Percentiles rank a stretch among this genome's conserved stretches.
Evolutionary conservation across 768 basidiomycete genomes (phyloP).

Genomic region (Paxillus rubicundulus): DNA sequence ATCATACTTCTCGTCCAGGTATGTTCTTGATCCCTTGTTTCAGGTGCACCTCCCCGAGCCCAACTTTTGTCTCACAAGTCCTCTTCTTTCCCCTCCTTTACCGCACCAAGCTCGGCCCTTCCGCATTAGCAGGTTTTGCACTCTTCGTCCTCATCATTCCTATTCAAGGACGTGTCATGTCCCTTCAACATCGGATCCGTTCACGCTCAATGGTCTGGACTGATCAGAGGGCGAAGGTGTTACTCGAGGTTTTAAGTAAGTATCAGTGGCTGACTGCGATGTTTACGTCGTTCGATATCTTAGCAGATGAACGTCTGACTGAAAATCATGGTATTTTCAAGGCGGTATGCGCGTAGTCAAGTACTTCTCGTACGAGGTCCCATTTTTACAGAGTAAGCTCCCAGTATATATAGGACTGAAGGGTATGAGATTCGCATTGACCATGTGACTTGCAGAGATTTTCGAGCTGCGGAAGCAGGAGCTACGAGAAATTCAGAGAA

Average conservation of each 20-base stretch:
- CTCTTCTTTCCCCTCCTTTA: no score
- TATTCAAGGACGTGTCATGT: constrained; percentile 63
- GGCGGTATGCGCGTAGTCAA: constrained; percentile 73
- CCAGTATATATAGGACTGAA: not conserved
- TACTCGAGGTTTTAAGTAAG: constrained; percentile 63
- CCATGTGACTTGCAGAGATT: constrained; percentile 42
- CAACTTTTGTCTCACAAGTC: no score
- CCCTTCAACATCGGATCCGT: constrained; percentile 51
- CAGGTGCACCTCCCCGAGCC: no score
- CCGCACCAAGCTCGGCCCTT: constrained; percentile 55
- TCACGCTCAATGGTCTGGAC: constrained; percentile 59
- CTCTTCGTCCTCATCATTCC: constrained; percentile 63
- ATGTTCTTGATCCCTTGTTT: constrained; percentile 4
- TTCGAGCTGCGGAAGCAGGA: constrained; percentile 52
- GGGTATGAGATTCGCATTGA: not conserved
- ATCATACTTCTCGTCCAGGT: constrained; percentile 61
- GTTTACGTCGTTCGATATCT: no score
- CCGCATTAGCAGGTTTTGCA: constrained; percentile 68
- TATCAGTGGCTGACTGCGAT: not conserved
- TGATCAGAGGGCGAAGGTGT: constrained; percentile 57
- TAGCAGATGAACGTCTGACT: no score
- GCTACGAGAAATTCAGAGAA: constrained; percentile 52
- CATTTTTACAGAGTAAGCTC: constrained; percentile 58
- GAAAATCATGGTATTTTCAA: constrained; percentile 7
- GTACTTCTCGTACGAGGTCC: constrained; percentile 70